Evolutionary conservation across 202 grass and related monocot species (phyloP), one percentile per base, ranked within the genome.

Genomic region (Elaeis oleifera): DNA sequence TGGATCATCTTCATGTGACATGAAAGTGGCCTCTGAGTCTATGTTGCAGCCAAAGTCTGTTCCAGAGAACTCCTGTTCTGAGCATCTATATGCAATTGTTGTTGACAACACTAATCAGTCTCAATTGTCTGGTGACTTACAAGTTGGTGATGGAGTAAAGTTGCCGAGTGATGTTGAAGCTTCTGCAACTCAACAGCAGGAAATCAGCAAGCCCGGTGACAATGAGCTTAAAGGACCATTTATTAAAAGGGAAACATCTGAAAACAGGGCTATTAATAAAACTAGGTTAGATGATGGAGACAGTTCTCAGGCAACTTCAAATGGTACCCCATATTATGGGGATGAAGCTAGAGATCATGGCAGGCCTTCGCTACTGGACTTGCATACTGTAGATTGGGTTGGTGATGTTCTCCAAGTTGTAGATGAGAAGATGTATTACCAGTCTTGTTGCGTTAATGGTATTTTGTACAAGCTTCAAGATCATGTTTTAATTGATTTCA

Each of bases 401-500:
- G 58, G 58, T 4, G 26, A 60, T 11, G 16, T 28, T 32, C 24
- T 60, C 27, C 15, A 60, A 57, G 57, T 24, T 74, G 51, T 72
- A 22, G 62, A 51, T 15, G 58, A 64, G 32, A 76, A 71, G 24
- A 71, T 61, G 60, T 82, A 72, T 23, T 82, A 82, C 61, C 55
- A 39, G 16, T 76, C 73, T 14, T 82, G 79, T 67, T 65, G 25
- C 13, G 17, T 82, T 72, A 63, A 82, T 76, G 67, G 56, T 54
- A 1, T 57, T 39, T 6, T 31, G 65, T 81, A 76, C 61, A 82
- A 67, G 70, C 51, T 76, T 68, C 51, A 76, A 58, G 79, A 82
- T 67, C 56, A 82, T 67, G 65, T 76, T 48, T 58, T 82, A 61
- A 68, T 82, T 58, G 20, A 57, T 22, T 56, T 39, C 25, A 32